These are phyloP conservation scores for Coemansia guatemalensis DNA, from an alignment of 192 early-diverging fungal genomes.

Conservation along the genomic window DNA sequence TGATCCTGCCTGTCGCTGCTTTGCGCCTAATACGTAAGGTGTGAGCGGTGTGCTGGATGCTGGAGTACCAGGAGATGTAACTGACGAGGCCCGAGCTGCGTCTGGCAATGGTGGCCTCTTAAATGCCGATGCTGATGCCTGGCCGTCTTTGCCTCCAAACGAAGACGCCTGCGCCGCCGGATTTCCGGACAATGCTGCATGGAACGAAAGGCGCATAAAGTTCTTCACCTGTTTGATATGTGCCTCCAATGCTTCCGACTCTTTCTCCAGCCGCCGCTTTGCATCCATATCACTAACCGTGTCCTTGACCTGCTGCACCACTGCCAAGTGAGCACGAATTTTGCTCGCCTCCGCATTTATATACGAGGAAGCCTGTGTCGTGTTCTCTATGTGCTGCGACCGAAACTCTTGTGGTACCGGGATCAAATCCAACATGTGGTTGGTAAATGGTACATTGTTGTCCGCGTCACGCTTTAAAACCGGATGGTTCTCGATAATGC, in stretches of 20 bases:
- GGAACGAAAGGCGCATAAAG: constrained; percentile 49
- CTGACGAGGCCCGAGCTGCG: neutral
- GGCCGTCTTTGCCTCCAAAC: constrained; percentile 23
- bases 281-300: constrained; percentile 30
- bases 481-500: constrained; percentile 46
- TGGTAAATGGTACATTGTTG: constrained; percentile 54
- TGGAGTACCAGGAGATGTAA: constrained; percentile 14
- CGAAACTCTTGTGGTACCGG: constrained; percentile 36
- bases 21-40: constrained; percentile 25
- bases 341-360: constrained; percentile 43
- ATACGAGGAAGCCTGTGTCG: constrained; percentile 36
- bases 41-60: constrained; percentile 26
- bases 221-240: constrained; percentile 38
- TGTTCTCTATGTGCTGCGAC: constrained; percentile 26
- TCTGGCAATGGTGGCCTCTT: neutral
- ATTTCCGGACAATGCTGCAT: constrained; percentile 36
- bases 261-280: constrained; percentile 24
- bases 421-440: constrained; percentile 42
- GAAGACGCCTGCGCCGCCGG: constrained; percentile 28
- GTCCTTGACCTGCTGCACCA: constrained; percentile 35
- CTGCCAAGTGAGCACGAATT: constrained; percentile 37
- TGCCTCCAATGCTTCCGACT: constrained; percentile 22
- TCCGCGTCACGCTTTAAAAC: constrained; percentile 43
- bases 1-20: constrained; percentile 4
- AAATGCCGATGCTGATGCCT: neutral